Conservation (phyloP, 352 stramenopile species). For the Phytophthora lateralis region DNA sequence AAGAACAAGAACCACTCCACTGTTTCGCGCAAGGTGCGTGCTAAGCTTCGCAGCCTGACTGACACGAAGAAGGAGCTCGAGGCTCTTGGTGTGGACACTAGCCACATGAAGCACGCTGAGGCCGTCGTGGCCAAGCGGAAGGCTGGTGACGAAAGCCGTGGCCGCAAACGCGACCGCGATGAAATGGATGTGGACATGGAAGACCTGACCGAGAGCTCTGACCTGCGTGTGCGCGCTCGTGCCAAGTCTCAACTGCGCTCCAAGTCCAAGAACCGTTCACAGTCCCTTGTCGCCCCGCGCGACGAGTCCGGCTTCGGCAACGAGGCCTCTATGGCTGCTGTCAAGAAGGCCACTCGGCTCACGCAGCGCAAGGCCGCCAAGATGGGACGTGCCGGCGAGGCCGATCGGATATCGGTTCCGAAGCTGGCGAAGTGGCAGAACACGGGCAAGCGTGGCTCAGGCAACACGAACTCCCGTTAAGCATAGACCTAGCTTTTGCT, state of each 20-base stretch:
- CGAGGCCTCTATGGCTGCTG: constrained; percentile 50
- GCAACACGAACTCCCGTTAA: constrained; percentile 83
- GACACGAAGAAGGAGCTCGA: constrained; percentile 93
- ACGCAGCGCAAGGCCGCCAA: constrained; percentile 84
- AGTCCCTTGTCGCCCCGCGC: constrained; percentile 78
- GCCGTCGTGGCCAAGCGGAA: constrained; percentile 73
- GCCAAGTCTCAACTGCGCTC: constrained; percentile 75
- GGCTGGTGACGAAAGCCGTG: constrained; percentile 71
- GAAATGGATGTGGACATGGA: constrained; percentile 90
- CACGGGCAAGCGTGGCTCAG: constrained; percentile 86
- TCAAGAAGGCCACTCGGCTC: constrained; percentile 54
- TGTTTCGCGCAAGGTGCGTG: constrained; percentile 87
- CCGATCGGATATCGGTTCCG: constrained; percentile 76
- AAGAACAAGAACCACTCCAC: constrained; percentile 96
- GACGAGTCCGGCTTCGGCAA: constrained; percentile 71
- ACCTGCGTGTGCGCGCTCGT: constrained; percentile 67
- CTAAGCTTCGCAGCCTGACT: constrained; percentile 70
- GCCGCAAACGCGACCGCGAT: constrained; percentile 84
- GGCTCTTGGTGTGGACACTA: constrained; percentile 90
- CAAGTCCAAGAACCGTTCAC: constrained; percentile 84
- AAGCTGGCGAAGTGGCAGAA: constrained; percentile 92
- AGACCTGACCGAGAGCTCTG: constrained; percentile 81
- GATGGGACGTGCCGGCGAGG: constrained; percentile 79
- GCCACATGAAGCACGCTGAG: constrained; percentile 90
- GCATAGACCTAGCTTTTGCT: constrained; percentile 23